Conservation (phyloP, 2,329 filamentous ascomycete genomes). For the Ophiosphaerella herpotricha region DNA sequence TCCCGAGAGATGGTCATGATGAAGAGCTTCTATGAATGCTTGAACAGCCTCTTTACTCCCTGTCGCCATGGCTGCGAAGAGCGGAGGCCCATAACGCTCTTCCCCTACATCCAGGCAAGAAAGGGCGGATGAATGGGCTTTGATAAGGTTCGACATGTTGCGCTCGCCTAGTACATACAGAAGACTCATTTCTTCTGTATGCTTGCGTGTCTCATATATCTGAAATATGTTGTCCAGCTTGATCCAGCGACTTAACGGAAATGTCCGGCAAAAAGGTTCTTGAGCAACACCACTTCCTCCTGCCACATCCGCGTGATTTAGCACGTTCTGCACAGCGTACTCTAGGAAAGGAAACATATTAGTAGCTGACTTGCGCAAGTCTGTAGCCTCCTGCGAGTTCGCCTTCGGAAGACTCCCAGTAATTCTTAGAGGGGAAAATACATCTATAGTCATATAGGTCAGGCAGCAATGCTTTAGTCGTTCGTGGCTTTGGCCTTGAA, state of each 20-base stretch:
- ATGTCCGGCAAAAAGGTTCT: slow-evolving; percentile 15
- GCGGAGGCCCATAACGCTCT: slow-evolving; percentile 39
- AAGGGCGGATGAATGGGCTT: slow-evolving; percentile 22
- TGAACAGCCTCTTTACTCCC: slow-evolving; percentile 30
- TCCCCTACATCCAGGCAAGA: slow-evolving; percentile 21
- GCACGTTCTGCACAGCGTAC: slow-evolving; percentile 51
- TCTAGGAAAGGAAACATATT: slow-evolving; percentile 52
- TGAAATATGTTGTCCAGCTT: slow-evolving; percentile 38
- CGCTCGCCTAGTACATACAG: slow-evolving; percentile 19
- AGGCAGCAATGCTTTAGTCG: slow-evolving; percentile 42
- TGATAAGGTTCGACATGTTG: slow-evolving; percentile 35
- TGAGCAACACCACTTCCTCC: slow-evolving; percentile 18
- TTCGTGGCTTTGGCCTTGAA: too few species aligned
- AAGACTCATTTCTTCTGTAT: slow-evolving; percentile 16
- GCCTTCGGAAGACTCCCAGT: slow-evolving; percentile 8
- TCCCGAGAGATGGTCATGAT: too few species aligned
- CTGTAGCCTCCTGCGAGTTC: slow-evolving; percentile 8
- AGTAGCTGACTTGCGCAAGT: slow-evolving; percentile 10
- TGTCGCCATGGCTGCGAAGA: slow-evolving; percentile 45
- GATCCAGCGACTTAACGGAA: slow-evolving; percentile 34
- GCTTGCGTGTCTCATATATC: slow-evolving; percentile 16
- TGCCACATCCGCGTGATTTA: slow-evolving; percentile 51
- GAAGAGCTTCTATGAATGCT: slow-evolving; percentile 1
- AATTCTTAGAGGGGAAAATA: slow-evolving; percentile 2
- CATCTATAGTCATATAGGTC: slow-evolving; percentile 42